Conservation (phyloP, 257 asterid genomes). For the Nicotiana noctiflora region DNA sequence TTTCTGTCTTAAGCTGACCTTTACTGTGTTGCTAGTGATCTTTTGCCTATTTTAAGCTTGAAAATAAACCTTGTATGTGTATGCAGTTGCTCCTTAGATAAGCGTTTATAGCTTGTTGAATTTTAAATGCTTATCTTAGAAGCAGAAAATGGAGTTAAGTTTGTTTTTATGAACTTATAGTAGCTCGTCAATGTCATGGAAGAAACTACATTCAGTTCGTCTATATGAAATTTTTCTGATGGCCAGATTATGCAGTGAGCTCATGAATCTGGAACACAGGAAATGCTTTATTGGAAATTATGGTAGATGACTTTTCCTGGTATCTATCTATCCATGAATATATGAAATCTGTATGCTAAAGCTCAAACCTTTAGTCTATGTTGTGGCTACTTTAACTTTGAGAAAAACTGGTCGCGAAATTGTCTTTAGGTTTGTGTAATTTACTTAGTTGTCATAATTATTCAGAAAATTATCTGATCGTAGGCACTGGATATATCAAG, state of each 20-base stretch:
- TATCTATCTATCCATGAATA: not conserved
- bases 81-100: not conserved
- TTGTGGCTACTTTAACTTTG: not conserved
- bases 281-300: not conserved
- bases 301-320: not conserved
- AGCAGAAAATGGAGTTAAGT: not conserved
- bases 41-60: not conserved
- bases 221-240: not conserved
- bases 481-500: slow-evolving; percentile 70
- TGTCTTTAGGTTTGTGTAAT: not conserved
- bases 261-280: not conserved
- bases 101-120: not conserved
- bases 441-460: not conserved
- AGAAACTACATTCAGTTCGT: not conserved
- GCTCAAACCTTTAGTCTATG: not conserved
- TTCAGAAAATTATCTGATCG: slow-evolving; percentile 6
- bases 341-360: not conserved
- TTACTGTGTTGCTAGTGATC: not conserved
- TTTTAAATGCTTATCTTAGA: not conserved
- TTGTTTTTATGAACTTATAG: not conserved
- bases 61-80: not conserved
- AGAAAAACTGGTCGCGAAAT: not conserved
- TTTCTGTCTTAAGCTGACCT: not conserved
- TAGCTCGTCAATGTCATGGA: not conserved
- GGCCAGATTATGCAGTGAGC: not conserved